Percentiles rank a stretch among this genome's conserved stretches.
Evolutionary conservation across 306 rosid genomes (phyloP).

Genomic region (Rosa chinensis): DNA sequence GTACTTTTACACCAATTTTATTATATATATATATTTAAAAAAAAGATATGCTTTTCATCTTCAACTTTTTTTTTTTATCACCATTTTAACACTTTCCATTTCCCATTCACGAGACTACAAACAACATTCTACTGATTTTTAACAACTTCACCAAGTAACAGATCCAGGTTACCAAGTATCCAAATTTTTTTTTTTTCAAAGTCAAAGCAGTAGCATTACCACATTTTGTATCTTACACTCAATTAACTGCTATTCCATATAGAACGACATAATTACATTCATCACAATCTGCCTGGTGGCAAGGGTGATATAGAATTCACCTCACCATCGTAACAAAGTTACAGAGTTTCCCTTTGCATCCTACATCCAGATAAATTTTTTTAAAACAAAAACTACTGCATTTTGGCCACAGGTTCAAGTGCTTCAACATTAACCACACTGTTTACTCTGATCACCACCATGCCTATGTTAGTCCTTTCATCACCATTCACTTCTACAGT

Average conservation of each 20-base stretch:
- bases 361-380: slow-evolving; percentile 3
- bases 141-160: no score
- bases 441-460: slow-evolving; percentile 97
- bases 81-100: no score
- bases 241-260: slow-evolving; percentile 8
- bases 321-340: slow-evolving; percentile 14
- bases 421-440: slow-evolving; percentile 99
- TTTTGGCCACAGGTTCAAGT: slow-evolving; percentile 87
- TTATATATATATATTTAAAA: no score
- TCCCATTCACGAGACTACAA: no score
- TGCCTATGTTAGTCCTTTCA: slow-evolving; percentile 80
- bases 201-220: background rate
- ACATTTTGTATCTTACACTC: slow-evolving; percentile 1
- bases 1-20: no score
- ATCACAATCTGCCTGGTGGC: background rate
- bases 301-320: background rate
- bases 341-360: slow-evolving; percentile 1
- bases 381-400: slow-evolving; percentile 34
- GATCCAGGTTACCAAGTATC: no score
- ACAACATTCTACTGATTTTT: no score
- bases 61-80: no score
- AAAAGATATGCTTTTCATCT: no score
- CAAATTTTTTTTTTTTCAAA: background rate
- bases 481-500: slow-evolving; percentile 90
- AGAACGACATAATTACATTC: slow-evolving; percentile 15